These are phyloP conservation scores for Xylaria sp. DNA, from an alignment of 2,329 filamentous ascomycete species.

Conservation along the genomic window DNA sequence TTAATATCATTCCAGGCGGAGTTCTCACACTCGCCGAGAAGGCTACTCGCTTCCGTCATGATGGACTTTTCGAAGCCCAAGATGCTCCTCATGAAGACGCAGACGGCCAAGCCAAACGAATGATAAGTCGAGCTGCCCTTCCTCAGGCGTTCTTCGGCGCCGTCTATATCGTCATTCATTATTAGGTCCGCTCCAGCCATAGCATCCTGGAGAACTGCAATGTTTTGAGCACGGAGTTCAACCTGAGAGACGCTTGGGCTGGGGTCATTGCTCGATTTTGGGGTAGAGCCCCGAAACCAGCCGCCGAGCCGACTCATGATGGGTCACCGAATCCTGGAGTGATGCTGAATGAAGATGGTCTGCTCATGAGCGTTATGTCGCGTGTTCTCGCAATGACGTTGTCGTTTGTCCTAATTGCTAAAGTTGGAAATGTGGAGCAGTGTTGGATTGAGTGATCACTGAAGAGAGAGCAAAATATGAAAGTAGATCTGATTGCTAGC, in stretches of 20 bases:
- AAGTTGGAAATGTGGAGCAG: not conserved
- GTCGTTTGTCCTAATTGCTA: not conserved
- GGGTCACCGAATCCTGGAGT: conserved; percentile 21
- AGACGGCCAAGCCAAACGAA: conserved; percentile 80
- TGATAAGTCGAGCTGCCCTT: conserved; percentile 88
- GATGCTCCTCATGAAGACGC: conserved; percentile 85
- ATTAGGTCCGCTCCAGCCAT: conserved; percentile 75
- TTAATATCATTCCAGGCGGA: conserved; percentile 80
- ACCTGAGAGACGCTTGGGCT: conserved; percentile 48
- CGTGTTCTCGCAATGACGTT: not conserved
- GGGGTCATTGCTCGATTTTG: conserved; percentile 49
- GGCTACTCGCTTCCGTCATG: conserved; percentile 82
- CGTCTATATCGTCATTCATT: conserved; percentile 90
- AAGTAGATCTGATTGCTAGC: not conserved
- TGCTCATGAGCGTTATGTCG: conserved; percentile 22
- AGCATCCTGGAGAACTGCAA: conserved; percentile 67
- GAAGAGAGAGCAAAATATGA: not conserved
- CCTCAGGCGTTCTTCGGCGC: conserved; percentile 77
- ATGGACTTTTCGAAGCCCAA: conserved; percentile 92
- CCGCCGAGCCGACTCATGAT: conserved; percentile 60
- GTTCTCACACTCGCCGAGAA: conserved; percentile 79
- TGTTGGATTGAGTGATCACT: not conserved
- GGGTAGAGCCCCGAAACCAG: conserved; percentile 60
- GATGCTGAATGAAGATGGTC: not conserved
- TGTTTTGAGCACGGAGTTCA: conserved; percentile 56